phyloP scores from a whole-genome alignment of 2,329 filamentous ascomycete genomes.

The Pestalotiopsis sp. region DNA sequence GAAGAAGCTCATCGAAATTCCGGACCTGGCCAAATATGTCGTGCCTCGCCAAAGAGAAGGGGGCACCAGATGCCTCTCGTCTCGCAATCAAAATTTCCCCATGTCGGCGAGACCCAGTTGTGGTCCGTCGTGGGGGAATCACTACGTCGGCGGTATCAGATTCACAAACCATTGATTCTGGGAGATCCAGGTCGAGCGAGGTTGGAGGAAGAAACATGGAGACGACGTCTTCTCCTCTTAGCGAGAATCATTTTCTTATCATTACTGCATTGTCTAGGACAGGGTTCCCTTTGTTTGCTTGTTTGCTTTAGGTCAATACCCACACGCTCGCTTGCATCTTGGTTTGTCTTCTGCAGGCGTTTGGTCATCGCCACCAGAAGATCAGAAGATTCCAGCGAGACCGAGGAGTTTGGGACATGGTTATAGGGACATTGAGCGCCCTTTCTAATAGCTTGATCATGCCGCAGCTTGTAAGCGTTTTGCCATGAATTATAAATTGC shows the following conservation, averaged over 20 bases:
- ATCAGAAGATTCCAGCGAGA: not conserved
- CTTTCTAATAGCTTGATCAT: not conserved
- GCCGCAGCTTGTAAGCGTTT: not conserved
- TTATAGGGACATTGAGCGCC: not conserved
- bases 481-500: not conserved
- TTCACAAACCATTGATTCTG: not conserved
- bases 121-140: not conserved
- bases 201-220: not conserved
- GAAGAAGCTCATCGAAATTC: not conserved
- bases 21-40: not conserved
- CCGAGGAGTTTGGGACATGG: not conserved
- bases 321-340: slow-evolving; percentile 4
- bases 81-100: not conserved
- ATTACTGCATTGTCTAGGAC: not conserved
- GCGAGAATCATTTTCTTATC: not conserved
- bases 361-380: not conserved
- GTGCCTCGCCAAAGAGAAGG: not conserved
- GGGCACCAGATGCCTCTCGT: not conserved
- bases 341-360: slow-evolving; percentile 3
- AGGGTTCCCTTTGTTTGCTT: slow-evolving; percentile 1
- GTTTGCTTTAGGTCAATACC: not conserved
- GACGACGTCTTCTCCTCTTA: not conserved
- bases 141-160: not conserved
- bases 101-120: not conserved
- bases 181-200: not conserved